Evolutionary conservation across 768 basidiomycete species (phyloP), one percentile per base, ranked within the genome.

Genomic region (Boletellus sp.): DNA sequence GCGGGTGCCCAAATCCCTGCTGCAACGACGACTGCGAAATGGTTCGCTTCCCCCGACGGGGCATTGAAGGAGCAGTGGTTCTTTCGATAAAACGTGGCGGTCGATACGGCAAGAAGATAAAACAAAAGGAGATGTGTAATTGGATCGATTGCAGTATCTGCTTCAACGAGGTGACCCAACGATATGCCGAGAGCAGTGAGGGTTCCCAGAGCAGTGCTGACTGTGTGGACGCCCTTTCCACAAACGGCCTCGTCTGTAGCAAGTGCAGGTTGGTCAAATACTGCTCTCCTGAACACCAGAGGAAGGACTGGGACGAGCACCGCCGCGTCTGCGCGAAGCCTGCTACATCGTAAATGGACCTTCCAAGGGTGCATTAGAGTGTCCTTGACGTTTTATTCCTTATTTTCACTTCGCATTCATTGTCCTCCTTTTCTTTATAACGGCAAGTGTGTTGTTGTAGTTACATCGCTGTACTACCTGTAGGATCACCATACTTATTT

Each of bases 11-110:
- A 26, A 89, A 87, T 50, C 85, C 84, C 2, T 85, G 81, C 59
- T 89, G 87, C 64, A 84, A 79, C 31, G 86, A 89, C 53, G 85
- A 89, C 62, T 89, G 86, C 62, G 86, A 89, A 68, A 85, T 88
- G 78, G 83, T 89, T 58, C 81, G 86, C 43, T 89, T 89, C 55
- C 87, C 87, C 3, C 72, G 86, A 48, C 72, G 75, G 48, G 86
- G 87, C 2, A 58, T 78, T 19, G 80, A 82, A 48, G 74, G 71
- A 3, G 86, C 87, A 6, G 76, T 76, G 4, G 72, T 88, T 36
- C 74, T 89, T 32, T 74, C 83, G 36, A 74, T 86, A 59, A 81
- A 79, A 56, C 74, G 78, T n/a, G 78, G 80, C 42, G 73, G 74
- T 47, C 74, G 70, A 55, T 73, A 56, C 43, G 75, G 75, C 42